Percentiles rank a stretch among this genome's conserved stretches.
Evolutionary conservation across 176 grass and related monocot genomes (phyloP).

Genomic region (Urochloa ruziziensis): DNA sequence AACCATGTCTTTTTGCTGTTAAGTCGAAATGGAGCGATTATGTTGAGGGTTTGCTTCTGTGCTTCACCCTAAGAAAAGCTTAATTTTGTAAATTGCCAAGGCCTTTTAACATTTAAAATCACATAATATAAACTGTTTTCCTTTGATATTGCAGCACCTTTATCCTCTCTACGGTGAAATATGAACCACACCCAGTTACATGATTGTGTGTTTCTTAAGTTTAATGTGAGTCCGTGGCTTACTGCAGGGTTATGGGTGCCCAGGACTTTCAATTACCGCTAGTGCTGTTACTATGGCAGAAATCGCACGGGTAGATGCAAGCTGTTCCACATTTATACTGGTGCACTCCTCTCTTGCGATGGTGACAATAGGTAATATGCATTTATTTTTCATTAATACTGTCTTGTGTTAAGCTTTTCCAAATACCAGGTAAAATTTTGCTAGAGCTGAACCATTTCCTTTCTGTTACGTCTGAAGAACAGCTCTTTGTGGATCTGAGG

Average conservation of each 20-base stretch:
- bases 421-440: neutral
- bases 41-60: neutral
- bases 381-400: neutral
- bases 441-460: neutral
- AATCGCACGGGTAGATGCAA: conserved; percentile 71
- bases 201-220: neutral
- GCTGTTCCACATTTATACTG: conserved; percentile 72
- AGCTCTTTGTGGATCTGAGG: conserved; percentile 75
- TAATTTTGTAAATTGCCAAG: neutral
- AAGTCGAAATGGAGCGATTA: neutral
- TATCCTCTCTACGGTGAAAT: neutral
- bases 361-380: conserved; percentile 59
- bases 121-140: neutral
- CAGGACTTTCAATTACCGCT: conserved; percentile 59
- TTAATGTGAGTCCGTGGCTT: neutral
- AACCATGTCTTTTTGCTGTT: neutral
- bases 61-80: neutral
- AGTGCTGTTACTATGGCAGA: conserved; percentile 65
- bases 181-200: neutral
- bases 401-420: neutral
- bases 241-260: conserved; percentile 67
- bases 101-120: neutral
- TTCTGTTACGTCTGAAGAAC: conserved; percentile 4
- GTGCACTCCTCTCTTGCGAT: conserved; percentile 81
- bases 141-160: no score